phyloP scores from a whole-genome alignment of 2,329 filamentous ascomycete species.

The Hymenoscyphus occultus region DNA sequence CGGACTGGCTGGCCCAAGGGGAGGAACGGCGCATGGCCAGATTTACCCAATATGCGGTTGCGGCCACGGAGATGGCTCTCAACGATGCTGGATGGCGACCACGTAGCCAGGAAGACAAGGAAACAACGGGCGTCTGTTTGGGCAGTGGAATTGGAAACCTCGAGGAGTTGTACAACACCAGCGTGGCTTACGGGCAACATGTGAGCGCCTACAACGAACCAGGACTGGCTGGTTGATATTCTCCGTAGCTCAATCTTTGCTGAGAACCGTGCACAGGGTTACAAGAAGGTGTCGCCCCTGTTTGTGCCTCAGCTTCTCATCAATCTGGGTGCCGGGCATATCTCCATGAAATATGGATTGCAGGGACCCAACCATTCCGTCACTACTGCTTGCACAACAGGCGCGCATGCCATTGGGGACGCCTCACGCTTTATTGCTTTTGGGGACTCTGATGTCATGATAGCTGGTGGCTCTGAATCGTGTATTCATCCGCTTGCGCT shows the following conservation, averaged over 20 bases:
- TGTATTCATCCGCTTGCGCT: slow-evolving; percentile 94
- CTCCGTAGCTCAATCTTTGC: slow-evolving; percentile 16
- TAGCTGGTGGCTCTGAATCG: slow-evolving; percentile 91
- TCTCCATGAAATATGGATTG: slow-evolving; percentile 89
- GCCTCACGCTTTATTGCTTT: slow-evolving; percentile 88
- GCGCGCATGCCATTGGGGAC: slow-evolving; percentile 91
- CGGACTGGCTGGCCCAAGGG: slow-evolving; percentile 51
- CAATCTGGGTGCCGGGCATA: slow-evolving; percentile 90
- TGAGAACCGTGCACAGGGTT: slow-evolving; percentile 58
- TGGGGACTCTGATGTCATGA: slow-evolving; percentile 91
- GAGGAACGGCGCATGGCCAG: slow-evolving; percentile 78
- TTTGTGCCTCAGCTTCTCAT: slow-evolving; percentile 93
- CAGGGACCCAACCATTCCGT: slow-evolving; percentile 88
- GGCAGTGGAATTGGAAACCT: slow-evolving; percentile 95
- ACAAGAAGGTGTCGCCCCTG: slow-evolving; percentile 86
- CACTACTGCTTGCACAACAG: slow-evolving; percentile 94
- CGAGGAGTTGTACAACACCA: slow-evolving; percentile 84
- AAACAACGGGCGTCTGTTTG: slow-evolving; percentile 84
- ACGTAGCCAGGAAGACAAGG: slow-evolving; percentile 53
- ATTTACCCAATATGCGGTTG: slow-evolving; percentile 89
- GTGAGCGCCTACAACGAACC: slow-evolving; percentile 44
- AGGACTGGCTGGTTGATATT: slow-evolving; percentile 4
- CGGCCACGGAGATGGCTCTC: slow-evolving; percentile 81
- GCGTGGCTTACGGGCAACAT: slow-evolving; percentile 68
- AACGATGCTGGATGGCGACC: slow-evolving; percentile 72